Evolutionary conservation across 805 yeast genomes (phyloP).

Genomic region (Wickerhamomyces ciferrii): DNA sequence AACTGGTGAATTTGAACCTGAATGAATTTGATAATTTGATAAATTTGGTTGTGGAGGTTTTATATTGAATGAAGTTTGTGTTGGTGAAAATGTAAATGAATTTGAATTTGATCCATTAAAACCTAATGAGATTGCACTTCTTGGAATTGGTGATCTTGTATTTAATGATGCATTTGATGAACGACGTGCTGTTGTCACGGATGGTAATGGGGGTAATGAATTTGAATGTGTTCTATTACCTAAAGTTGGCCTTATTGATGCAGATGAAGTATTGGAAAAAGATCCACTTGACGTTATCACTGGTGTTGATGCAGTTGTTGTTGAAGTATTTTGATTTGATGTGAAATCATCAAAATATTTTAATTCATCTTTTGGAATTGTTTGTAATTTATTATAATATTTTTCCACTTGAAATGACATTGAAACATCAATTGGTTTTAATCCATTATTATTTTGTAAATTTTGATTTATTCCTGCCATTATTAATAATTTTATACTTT

Average conservation of each 20-base stretch:
- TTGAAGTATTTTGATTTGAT: neutral
- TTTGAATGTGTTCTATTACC: conserved; percentile 15
- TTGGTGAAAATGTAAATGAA: conserved; percentile 20
- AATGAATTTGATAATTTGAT: neutral
- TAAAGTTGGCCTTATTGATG: neutral
- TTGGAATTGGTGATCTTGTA: conserved; percentile 19
- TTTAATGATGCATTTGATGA: conserved; percentile 17
- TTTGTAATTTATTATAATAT: conserved; percentile 28
- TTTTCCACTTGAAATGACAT: conserved; percentile 45
- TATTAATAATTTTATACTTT: conserved; percentile 49
- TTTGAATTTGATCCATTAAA: conserved; percentile 18
- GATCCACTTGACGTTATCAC: no score
- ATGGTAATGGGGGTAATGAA: conserved; percentile 27
- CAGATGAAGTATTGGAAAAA: neutral
- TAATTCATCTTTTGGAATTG: conserved; percentile 9
- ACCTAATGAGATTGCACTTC: conserved; percentile 18
- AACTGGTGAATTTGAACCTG: conserved; percentile 17
- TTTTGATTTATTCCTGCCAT: conserved; percentile 43
- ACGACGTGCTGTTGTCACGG: conserved; percentile 25
- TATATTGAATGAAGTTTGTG: conserved; percentile 7
- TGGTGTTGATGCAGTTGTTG: neutral
- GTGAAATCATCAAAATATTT: neutral
- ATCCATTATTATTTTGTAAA: conserved; percentile 50
- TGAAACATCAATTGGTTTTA: conserved; percentile 61
- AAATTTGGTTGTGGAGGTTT: conserved; percentile 12